Evolutionary conservation across 2,329 filamentous ascomycete genomes (phyloP).

Genomic region (Trichoderma aggressivum): DNA sequence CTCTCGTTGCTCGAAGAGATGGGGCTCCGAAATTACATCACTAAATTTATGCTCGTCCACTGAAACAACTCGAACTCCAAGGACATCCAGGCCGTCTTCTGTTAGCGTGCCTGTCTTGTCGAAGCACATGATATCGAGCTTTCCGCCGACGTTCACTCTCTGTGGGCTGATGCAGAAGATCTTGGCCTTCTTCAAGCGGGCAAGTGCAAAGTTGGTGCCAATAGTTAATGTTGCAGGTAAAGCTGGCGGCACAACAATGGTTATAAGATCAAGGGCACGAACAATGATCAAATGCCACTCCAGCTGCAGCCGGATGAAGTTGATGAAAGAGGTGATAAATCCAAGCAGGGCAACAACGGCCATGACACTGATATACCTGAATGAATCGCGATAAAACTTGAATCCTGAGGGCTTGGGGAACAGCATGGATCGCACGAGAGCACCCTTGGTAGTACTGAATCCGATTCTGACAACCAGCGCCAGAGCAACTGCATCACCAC

Average conservation of each 20-base stretch:
- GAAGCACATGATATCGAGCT: constrained; percentile 94
- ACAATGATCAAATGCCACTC: constrained; percentile 90
- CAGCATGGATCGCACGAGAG: constrained; percentile 93
- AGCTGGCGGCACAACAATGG: constrained; percentile 93
- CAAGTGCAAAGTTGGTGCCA: constrained; percentile 91
- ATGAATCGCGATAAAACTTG: constrained; percentile 97
- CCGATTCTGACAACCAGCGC: constrained; percentile 91
- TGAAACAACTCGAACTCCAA: constrained; percentile 79
- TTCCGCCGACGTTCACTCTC: constrained; percentile 92
- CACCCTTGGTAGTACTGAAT: constrained; percentile 96
- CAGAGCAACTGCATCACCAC: constrained; percentile 84
- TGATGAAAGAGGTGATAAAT: constrained; percentile 86
- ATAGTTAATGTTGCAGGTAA: constrained; percentile 93
- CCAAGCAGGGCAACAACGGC: constrained; percentile 78
- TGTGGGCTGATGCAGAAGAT: constrained; percentile 99
- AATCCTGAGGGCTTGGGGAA: constrained; percentile 98
- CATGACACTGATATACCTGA: constrained; percentile 98
- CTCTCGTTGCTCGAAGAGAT: constrained; percentile 51
- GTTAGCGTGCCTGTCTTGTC: constrained; percentile 99
- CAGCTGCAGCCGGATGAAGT: constrained; percentile 81
- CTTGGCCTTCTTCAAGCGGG: constrained; percentile 77
- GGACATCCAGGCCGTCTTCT: constrained; percentile 90
- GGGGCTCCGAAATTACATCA: constrained; percentile 67
- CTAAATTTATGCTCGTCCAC: constrained; percentile 62
- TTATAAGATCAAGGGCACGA: constrained; percentile 89